Evolutionary conservation across 345 rosid genomes (phyloP).

Genomic region (Citrus maxima): DNA sequence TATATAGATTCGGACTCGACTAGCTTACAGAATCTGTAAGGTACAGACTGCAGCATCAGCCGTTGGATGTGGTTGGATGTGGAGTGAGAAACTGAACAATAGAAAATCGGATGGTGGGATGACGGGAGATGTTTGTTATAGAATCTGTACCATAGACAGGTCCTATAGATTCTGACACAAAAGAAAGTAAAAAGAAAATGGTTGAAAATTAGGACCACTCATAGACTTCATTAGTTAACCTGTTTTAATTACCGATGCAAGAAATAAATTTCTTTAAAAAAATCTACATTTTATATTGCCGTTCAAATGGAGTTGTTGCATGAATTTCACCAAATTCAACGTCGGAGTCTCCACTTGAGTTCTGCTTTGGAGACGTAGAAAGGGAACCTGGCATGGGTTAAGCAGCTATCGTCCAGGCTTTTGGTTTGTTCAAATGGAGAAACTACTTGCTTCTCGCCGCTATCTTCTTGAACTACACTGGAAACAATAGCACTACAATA

Average conservation of each 20-base stretch:
- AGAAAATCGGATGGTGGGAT: too few relatives aligned
- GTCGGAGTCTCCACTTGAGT: neutral
- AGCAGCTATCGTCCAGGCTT: neutral
- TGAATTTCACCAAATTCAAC: constrained; percentile 8
- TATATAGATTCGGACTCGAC: neutral
- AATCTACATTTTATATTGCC: neutral
- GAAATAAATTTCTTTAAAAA: too few relatives aligned
- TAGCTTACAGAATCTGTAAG: too few relatives aligned
- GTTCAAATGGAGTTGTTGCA: constrained; percentile 1
- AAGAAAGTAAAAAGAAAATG: neutral
- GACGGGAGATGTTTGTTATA: too few relatives aligned
- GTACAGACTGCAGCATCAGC: too few relatives aligned
- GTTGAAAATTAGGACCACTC: neutral
- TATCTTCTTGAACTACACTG: neutral
- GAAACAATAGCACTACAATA: too few relatives aligned
- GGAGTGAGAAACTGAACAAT: too few relatives aligned
- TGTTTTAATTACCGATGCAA: too few relatives aligned
- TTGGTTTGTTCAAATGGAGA: neutral
- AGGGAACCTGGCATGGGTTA: neutral
- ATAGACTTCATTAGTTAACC: too few relatives aligned
- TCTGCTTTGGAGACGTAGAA: neutral
- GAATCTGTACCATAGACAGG: too few relatives aligned
- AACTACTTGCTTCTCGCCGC: neutral
- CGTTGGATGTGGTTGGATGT: too few relatives aligned
- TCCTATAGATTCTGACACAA: constrained; percentile 3